Conservation (phyloP, 257 asterid genomes). For the Ligustrum vulgare region DNA sequence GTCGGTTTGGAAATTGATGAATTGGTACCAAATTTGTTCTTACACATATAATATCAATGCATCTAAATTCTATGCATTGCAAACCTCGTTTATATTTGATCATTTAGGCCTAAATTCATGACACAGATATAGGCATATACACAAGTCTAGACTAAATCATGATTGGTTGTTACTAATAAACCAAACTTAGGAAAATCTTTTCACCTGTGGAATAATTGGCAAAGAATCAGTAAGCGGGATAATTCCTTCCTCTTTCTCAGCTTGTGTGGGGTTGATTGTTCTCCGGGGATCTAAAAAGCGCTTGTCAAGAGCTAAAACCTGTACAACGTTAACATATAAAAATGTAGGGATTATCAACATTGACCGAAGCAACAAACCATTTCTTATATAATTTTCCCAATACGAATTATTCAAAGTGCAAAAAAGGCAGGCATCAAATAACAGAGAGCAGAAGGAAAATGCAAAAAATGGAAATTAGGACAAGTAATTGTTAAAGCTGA, state of each 20-base stretch:
- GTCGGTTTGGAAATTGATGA: not conserved
- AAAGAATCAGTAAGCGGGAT: conserved; percentile 93
- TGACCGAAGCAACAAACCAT: not conserved
- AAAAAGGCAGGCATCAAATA: conserved; percentile 1
- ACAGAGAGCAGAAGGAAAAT: conserved; percentile 11
- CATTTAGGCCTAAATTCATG: not conserved
- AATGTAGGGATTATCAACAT: conserved; percentile 7
- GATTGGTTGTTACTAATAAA: conserved; percentile 9
- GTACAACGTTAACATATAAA: conserved; percentile 21
- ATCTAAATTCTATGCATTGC: not conserved
- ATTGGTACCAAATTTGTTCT: not conserved
- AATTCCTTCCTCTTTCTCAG: conserved; percentile 99
- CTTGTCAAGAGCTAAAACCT: conserved; percentile 99
- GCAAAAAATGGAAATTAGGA: conserved; percentile 11
- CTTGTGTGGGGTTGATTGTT: conserved; percentile 83
- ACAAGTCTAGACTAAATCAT: conserved; percentile 1
- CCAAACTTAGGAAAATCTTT: conserved; percentile 12
- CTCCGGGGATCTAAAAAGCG: conserved; percentile 93
- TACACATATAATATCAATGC: not conserved
- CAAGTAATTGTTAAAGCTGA: conserved; percentile 26
- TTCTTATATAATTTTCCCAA: not conserved
- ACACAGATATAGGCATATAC: conserved; percentile 4
- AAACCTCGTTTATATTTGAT: not conserved
- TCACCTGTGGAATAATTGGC: conserved; percentile 95
- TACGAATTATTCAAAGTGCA: conserved; percentile 3